Evolutionary conservation across 208 protist genomes (phyloP).

Genomic region (Leishmania tarentolae): DNA sequence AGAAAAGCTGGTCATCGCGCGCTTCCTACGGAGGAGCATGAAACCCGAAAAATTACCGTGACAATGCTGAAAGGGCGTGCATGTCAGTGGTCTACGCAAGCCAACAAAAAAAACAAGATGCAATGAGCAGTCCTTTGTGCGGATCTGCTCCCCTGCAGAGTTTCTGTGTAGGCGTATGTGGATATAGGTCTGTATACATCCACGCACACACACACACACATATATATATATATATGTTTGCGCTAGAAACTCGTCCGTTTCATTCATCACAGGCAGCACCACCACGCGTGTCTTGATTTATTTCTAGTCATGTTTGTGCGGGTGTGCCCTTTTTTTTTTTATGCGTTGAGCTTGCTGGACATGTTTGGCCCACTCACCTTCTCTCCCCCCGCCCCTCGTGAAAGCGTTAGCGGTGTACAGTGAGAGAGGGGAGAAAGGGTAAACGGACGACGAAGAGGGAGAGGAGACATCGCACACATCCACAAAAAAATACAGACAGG

Average conservation of each 20-base stretch:
- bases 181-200: too few species aligned
- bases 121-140: too few species aligned
- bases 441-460: background rate
- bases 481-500: background rate
- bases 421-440: background rate
- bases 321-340: background rate
- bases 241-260: background rate
- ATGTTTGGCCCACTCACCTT: background rate
- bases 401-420: background rate
- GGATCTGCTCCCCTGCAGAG: too few species aligned
- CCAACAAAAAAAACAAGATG: too few species aligned
- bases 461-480: background rate
- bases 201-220: rapidly evolving
- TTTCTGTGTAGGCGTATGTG: too few species aligned
- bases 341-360: background rate
- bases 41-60: too few species aligned
- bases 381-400: background rate
- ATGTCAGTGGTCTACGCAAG: too few species aligned
- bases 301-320: background rate
- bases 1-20: too few species aligned
- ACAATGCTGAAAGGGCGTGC: too few species aligned
- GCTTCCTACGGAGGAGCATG: too few species aligned
- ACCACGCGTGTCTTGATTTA: background rate
- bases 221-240: background rate
- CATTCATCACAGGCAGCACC: background rate